Percentiles rank a stretch among this genome's conserved stretches.
Conservation (phyloP, 805 yeast species). For the Metschnikowia chrysomelidarum region DNA sequence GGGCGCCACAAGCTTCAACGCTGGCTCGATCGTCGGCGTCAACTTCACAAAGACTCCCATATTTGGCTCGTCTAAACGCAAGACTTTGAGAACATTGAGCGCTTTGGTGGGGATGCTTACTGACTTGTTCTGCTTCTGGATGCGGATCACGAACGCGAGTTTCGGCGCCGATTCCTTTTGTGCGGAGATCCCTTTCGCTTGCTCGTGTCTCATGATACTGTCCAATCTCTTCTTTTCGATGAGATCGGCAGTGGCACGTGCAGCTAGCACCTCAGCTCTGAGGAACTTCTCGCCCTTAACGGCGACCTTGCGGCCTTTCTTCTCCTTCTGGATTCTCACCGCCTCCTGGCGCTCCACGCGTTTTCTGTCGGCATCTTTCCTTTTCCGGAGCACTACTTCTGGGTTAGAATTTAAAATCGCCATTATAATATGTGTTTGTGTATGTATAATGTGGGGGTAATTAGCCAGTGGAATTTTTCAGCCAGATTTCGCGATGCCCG, state of each 20-base stretch:
- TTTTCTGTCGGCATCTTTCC: slow-evolving; percentile 74
- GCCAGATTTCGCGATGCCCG: slow-evolving; percentile 12
- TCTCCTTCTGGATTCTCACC: slow-evolving; percentile 47
- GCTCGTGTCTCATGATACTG: slow-evolving; percentile 56
- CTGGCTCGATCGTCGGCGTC: slow-evolving; percentile 56
- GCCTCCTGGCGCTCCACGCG: slow-evolving; percentile 72
- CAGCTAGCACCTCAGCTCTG: slow-evolving; percentile 72
- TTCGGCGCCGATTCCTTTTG: slow-evolving; percentile 27
- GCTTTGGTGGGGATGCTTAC: slow-evolving; percentile 67
- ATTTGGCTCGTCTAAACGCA: slow-evolving; percentile 59
- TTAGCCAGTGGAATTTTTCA: neutral
- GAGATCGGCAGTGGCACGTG: slow-evolving; percentile 60
- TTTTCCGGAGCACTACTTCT: slow-evolving; percentile 71
- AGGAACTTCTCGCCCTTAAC: slow-evolving; percentile 51
- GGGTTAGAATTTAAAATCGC: slow-evolving; percentile 65
- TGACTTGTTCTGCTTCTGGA: slow-evolving; percentile 57
- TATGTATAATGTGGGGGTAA: neutral
- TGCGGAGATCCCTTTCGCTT: slow-evolving; percentile 16
- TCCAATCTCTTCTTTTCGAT: slow-evolving; percentile 69
- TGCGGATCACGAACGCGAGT: slow-evolving; percentile 65
- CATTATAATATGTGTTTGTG: slow-evolving; percentile 21
- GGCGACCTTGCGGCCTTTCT: slow-evolving; percentile 40
- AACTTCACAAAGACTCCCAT: slow-evolving; percentile 72
- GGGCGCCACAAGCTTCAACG: slow-evolving; percentile 67
- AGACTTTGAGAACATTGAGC: slow-evolving; percentile 52